phyloP scores from a whole-genome alignment of 2,329 filamentous ascomycete species.

The Didymella arachidicola region DNA sequence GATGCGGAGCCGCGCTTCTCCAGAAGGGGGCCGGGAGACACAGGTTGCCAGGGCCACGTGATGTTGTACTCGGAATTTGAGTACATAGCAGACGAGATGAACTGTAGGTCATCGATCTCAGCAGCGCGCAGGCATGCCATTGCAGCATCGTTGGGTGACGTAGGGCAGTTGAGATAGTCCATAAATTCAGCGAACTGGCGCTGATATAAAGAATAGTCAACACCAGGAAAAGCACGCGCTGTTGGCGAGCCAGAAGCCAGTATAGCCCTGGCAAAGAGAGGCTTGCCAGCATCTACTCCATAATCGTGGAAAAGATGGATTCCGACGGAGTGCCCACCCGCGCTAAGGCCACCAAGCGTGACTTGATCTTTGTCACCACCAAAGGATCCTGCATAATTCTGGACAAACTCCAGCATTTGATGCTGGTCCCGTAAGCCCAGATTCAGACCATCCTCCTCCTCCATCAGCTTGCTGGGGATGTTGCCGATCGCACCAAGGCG shows the following conservation, averaged over 20 bases:
- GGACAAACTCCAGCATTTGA: constrained; percentile 49
- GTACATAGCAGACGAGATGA: constrained; percentile 52
- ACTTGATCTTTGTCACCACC: constrained; percentile 52
- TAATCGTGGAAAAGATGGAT: constrained; percentile 51
- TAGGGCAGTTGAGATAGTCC: constrained; percentile 38
- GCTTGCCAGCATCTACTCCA: constrained; percentile 38
- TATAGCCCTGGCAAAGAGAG: constrained; percentile 46
- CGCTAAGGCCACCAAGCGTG: constrained; percentile 53
- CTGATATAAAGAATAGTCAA: constrained; percentile 43
- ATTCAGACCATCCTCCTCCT: constrained; percentile 46
- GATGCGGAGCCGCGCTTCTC: constrained; percentile 57
- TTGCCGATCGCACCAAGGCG: constrained; percentile 46
- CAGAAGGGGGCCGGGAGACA: constrained; percentile 55
- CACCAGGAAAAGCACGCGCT: constrained; percentile 46
- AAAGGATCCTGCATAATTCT: constrained; percentile 49
- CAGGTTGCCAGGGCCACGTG: constrained; percentile 61
- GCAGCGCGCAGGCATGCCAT: constrained; percentile 53
- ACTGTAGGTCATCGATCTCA: constrained; percentile 50
- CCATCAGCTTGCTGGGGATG: constrained; percentile 45
- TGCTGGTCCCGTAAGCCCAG: constrained; percentile 44
- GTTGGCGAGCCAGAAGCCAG: constrained; percentile 48
- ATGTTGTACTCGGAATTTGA: constrained; percentile 50
- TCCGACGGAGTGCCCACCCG: constrained; percentile 50
- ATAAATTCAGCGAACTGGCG: constrained; percentile 44
- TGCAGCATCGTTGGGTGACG: constrained; percentile 37